Conservation (phyloP, 768 basidiomycete species). For the Boletus insuetus region DNA sequence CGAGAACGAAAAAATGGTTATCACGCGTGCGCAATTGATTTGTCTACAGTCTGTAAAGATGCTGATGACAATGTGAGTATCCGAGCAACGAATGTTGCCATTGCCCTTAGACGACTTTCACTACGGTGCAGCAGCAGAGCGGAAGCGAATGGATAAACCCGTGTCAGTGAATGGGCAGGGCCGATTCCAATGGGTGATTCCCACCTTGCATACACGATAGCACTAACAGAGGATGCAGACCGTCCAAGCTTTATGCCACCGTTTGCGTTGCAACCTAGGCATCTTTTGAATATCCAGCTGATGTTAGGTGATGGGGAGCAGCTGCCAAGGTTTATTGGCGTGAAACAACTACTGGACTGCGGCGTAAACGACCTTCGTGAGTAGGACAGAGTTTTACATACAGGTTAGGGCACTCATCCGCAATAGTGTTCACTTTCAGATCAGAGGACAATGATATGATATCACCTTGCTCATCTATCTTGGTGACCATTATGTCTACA, state of each 20-base stretch:
- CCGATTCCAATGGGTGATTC: conserved; percentile 2
- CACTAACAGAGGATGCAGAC: not conserved
- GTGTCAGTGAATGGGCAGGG: conserved; percentile 1
- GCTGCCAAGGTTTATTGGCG: not conserved
- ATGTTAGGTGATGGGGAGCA: conserved; percentile 3
- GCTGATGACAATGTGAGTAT: not conserved
- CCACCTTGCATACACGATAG: too few species aligned
- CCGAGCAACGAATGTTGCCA: not conserved
- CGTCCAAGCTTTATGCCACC: not conserved
- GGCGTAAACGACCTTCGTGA: not conserved
- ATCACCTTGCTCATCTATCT: not conserved
- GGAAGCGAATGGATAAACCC: not conserved
- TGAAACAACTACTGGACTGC: not conserved
- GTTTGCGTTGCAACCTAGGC: not conserved
- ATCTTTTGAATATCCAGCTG: conserved; percentile 2
- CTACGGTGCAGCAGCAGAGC: not conserved
- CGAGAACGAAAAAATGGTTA: not conserved
- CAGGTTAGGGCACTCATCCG: not conserved
- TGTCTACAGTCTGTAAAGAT: not conserved
- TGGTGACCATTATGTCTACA: not conserved
- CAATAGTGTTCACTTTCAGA: not conserved
- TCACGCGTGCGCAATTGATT: not conserved
- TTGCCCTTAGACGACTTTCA: not conserved
- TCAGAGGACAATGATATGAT: not conserved
- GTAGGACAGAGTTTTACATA: not conserved